These are phyloP conservation scores for Allantophomopsis cytisporea DNA, from an alignment of 2,329 filamentous ascomycete species.

Conservation along the genomic window DNA sequence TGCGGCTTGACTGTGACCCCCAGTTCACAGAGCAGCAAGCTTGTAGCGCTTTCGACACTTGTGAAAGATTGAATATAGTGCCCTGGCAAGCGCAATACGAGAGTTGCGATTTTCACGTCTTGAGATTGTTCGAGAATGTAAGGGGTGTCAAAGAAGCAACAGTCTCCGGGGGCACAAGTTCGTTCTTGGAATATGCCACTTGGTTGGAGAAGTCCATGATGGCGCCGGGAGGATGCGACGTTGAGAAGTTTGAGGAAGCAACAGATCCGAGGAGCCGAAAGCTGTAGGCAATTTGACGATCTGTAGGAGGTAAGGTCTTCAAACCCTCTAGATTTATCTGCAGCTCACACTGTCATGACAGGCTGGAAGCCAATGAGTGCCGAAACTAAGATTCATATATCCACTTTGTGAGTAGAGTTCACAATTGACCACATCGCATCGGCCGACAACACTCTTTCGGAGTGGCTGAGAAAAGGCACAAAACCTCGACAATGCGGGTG, in stretches of 20 bases:
- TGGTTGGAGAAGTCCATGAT: slow-evolving; percentile 15
- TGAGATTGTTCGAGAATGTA: slow-evolving; percentile 29
- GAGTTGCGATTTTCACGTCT: slow-evolving; percentile 24
- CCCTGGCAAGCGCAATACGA: slow-evolving; percentile 30
- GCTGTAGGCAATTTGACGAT: not conserved
- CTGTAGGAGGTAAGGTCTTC: not conserved
- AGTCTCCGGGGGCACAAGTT: slow-evolving; percentile 18
- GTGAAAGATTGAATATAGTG: slow-evolving; percentile 31
- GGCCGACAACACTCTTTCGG: too few relatives aligned
- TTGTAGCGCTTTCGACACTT: slow-evolving; percentile 26
- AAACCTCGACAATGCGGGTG: not conserved
- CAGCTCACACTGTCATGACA: too few relatives aligned
- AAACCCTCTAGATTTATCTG: too few relatives aligned
- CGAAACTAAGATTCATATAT: too few relatives aligned
- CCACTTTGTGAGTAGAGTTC: too few relatives aligned
- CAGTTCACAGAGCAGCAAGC: slow-evolving; percentile 25
- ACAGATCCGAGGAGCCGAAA: not conserved
- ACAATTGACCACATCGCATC: too few relatives aligned
- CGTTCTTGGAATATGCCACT: slow-evolving; percentile 13
- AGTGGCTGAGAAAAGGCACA: not conserved
- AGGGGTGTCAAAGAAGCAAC: slow-evolving; percentile 27
- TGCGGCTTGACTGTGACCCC: slow-evolving; percentile 34
- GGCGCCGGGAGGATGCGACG: slow-evolving; percentile 3
- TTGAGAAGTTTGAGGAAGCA: slow-evolving; percentile 4
- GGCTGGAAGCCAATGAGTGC: too few relatives aligned